Evolutionary conservation across 1,284 basidiomycete species (phyloP).

Genomic region (Stereum hirsutum): DNA sequence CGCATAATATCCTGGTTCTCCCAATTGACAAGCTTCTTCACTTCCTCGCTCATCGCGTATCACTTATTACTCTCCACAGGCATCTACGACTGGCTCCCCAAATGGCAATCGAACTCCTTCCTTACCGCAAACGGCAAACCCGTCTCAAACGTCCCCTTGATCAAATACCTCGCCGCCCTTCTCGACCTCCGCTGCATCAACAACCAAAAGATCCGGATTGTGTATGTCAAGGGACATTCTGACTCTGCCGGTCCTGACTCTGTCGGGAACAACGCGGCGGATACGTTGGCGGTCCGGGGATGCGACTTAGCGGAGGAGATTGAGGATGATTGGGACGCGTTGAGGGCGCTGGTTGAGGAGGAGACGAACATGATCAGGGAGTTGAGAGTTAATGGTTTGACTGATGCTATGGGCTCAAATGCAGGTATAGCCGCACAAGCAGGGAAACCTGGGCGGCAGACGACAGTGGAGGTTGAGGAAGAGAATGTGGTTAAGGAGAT

Average conservation of each 20-base stretch:
- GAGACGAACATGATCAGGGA: not conserved
- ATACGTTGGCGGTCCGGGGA: slow-evolving; percentile 56
- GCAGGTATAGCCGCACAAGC: not conserved
- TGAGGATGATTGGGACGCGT: slow-evolving; percentile 49
- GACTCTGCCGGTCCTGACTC: too few species aligned
- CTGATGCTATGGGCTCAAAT: not conserved
- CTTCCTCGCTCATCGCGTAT: too few species aligned
- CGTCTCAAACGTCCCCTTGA: slow-evolving; percentile 60
- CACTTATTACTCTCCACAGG: slow-evolving; percentile 28
- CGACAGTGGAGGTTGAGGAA: not conserved
- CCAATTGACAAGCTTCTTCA: not conserved
- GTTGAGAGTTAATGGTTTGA: not conserved
- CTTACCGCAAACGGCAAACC: slow-evolving; percentile 33
- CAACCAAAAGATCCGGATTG: slow-evolving; percentile 40
- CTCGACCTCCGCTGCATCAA: slow-evolving; percentile 34
- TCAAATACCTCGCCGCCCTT: slow-evolving; percentile 51
- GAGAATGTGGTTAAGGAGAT: not conserved
- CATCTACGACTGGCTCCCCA: slow-evolving; percentile 52
- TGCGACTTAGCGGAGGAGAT: slow-evolving; percentile 23
- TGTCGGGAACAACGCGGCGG: slow-evolving; percentile 75
- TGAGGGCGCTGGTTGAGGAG: slow-evolving; percentile 4
- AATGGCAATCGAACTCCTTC: slow-evolving; percentile 51
- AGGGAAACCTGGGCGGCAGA: not conserved
- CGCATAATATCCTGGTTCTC: not conserved
- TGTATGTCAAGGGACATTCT: slow-evolving; percentile 65